Evolutionary conservation across 257 asterid genomes (phyloP).

Genomic region (Solanum pinnatisectum): DNA sequence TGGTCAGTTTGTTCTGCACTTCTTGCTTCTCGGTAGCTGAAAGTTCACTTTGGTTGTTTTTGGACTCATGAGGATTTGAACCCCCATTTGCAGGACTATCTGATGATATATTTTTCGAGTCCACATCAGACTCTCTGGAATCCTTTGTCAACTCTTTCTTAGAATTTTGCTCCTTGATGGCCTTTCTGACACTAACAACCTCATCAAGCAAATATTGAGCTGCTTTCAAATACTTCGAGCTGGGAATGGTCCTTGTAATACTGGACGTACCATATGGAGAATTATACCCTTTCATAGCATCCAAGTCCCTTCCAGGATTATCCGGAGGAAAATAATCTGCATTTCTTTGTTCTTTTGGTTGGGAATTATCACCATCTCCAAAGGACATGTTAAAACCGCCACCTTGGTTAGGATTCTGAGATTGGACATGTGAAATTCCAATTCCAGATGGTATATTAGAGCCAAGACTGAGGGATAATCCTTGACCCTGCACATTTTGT

Average conservation of each 20-base stretch:
- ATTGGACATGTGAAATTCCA: constrained; percentile 33
- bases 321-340: constrained; percentile 24
- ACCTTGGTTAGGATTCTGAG: constrained; percentile 24
- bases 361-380: constrained; percentile 30
- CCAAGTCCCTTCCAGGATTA: constrained; percentile 14
- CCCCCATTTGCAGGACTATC: constrained; percentile 30
- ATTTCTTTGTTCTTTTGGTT: constrained; percentile 27
- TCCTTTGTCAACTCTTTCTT: constrained; percentile 28
- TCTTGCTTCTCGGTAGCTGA: constrained; percentile 73
- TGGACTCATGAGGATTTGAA: constrained; percentile 26
- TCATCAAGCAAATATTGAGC: constrained; percentile 73
- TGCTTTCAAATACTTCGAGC: constrained; percentile 67
- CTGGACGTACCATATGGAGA: constrained; percentile 35
- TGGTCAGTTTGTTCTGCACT: constrained; percentile 48
- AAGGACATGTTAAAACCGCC: constrained; percentile 26
- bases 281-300: constrained; percentile 18
- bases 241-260: constrained; percentile 33
- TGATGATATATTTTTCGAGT: constrained; percentile 25
- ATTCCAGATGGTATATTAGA: constrained; percentile 40
- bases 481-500: constrained; percentile 43
- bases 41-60: constrained; percentile 27
- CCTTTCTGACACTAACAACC: constrained; percentile 66
- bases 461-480: constrained; percentile 73
- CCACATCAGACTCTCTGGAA: constrained; percentile 28
- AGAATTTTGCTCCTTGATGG: constrained; percentile 34